A percentile compares a stretch with the other conserved stretches of the same genome.
Evolutionary conservation across 192 early-diverging fungal species (phyloP).

Genomic region (Podila minutissima): DNA sequence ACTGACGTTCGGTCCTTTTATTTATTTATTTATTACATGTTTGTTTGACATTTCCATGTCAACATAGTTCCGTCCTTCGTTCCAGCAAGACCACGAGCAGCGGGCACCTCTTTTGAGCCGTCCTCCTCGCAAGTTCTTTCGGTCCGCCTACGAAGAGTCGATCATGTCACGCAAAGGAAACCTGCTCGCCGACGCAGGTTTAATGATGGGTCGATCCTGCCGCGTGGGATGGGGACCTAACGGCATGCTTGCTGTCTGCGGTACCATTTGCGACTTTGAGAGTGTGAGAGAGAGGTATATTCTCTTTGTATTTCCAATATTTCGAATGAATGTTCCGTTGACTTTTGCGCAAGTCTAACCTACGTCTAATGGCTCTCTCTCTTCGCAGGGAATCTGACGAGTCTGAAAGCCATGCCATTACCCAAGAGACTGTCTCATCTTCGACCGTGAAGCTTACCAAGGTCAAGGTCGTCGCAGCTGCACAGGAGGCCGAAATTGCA

Average conservation of each 20-base stretch:
- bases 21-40: background rate
- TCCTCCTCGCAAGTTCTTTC: constrained; percentile 33
- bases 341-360: too few species aligned
- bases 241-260: constrained; percentile 72
- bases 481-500: constrained; percentile 9
- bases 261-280: constrained; percentile 37
- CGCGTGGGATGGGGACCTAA: constrained; percentile 87
- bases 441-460: constrained; percentile 16
- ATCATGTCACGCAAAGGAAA: constrained; percentile 52
- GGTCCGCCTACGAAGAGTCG: constrained; percentile 33
- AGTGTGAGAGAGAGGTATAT: constrained; percentile 39
- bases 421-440: constrained; percentile 1
- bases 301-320: too few species aligned
- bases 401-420: background rate
- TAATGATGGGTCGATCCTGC: constrained; percentile 85
- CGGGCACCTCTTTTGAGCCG: constrained; percentile 5
- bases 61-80: constrained; percentile 37
- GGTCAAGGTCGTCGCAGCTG: constrained; percentile 9
- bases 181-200: constrained; percentile 72
- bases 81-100: constrained; percentile 19
- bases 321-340: too few species aligned
- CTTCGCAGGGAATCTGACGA: background rate
- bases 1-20: constrained; percentile 23
- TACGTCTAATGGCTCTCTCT: background rate
- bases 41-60: background rate